Evolutionary conservation across 352 stramenopile genomes (phyloP), one percentile per base, ranked within the genome.

Genomic region (Phytophthora boehmeriae): DNA sequence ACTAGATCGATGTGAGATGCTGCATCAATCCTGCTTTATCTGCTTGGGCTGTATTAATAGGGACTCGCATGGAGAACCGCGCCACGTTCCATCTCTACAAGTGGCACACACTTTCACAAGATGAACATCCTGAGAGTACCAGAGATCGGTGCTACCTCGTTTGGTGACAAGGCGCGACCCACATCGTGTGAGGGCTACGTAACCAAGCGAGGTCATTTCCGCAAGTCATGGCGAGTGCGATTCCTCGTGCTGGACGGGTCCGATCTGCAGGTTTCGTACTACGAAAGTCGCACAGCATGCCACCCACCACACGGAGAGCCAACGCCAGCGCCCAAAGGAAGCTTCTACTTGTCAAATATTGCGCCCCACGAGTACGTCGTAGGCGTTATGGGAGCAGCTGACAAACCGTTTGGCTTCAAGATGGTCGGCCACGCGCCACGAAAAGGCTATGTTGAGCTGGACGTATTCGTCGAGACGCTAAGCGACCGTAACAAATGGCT

Each of bases 151-250:
- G 51, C 66, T 13, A 65, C 52, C 13, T 10, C 41, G 48, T 66
- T 54, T 1, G 50, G 66, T 9, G 75, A 84, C 14, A 76, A 78
- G 30, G 69, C 77, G 44, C 79, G 77, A 39, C 80, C 80, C 19
- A 93, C 84, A 13, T 93, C 83, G 4, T 93, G 84, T 49, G 86
- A 93, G 59, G 86, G 86, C 46, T 95, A 95, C 64, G 84, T 95
- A 53, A 95, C 80, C 41, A 95, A 95, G 63, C 81, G 86, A 48
- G 84, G 84, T 0, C 84, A 93, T 62, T 89, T 93, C 46, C 76
- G 82, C 64, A 95, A 95, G 70, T 91, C 84, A 23, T 95, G 84
- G 86, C 80, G 80, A 39, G 75, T 92, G 36, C 83, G 86, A 25
- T 95, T 87, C 61, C 76, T 95, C 10, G 68, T 89, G 25, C 69